Evolutionary conservation across 2,329 filamentous ascomycete genomes (phyloP).

Genomic region (Talaromyces sp.): DNA sequence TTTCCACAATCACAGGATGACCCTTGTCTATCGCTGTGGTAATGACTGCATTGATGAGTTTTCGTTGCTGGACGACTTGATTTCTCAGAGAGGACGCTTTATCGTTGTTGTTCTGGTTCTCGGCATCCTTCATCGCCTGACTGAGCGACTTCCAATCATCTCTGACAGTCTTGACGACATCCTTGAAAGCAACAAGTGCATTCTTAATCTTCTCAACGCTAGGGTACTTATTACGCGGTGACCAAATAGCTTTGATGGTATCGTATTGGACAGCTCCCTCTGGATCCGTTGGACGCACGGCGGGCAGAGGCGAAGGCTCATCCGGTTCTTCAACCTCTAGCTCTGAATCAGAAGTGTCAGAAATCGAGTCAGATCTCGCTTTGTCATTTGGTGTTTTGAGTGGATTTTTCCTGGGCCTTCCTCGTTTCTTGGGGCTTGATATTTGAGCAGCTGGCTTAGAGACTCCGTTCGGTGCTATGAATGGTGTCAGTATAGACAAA

Average conservation of each 20-base stretch:
- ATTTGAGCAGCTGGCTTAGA: conserved; percentile 23
- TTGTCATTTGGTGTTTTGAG: conserved; percentile 26
- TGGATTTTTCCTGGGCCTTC: conserved; percentile 23
- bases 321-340: conserved; percentile 52
- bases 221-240: conserved; percentile 50
- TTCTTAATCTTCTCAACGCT: conserved; percentile 52
- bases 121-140: conserved; percentile 55
- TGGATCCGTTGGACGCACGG: conserved; percentile 51
- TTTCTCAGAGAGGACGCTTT: conserved; percentile 55
- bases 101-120: conserved; percentile 54
- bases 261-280: conserved; percentile 57
- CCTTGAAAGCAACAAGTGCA: conserved; percentile 57
- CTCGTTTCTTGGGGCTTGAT: conserved; percentile 26
- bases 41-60: conserved; percentile 54
- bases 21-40: conserved; percentile 43
- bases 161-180: conserved; percentile 57
- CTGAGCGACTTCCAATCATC: conserved; percentile 61
- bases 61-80: conserved; percentile 56
- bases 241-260: conserved; percentile 61
- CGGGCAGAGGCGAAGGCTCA: conserved; percentile 55
- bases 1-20: conserved; percentile 48
- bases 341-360: conserved; percentile 51
- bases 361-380: conserved; percentile 45
- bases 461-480: conserved; percentile 11
- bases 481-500: not conserved